Conservation (phyloP, 192 early-diverging fungal genomes). For the Entophlyctis luteolus region DNA sequence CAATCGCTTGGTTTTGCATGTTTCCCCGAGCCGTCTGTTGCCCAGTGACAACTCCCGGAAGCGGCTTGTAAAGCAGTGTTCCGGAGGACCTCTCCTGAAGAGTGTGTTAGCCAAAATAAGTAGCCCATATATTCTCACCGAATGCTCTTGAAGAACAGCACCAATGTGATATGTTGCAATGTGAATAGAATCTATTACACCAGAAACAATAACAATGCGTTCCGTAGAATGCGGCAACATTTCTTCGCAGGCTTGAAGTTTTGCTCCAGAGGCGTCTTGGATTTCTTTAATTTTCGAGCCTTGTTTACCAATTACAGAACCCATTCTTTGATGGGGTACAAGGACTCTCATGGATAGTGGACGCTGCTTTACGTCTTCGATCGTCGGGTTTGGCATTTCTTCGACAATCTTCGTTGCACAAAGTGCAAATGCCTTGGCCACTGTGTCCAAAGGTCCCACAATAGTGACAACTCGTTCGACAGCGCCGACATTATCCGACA, state of each 20-base stretch:
- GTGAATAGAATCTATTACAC: conserved; percentile 77
- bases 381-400: conserved; percentile 21
- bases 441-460: conserved; percentile 35
- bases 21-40: conserved; percentile 3
- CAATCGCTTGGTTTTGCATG: not conserved
- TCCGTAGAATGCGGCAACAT: conserved; percentile 91
- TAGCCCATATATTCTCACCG: no score
- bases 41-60: conserved; percentile 26
- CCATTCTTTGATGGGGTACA: conserved; percentile 84
- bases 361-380: conserved; percentile 43
- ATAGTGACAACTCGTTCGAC: conserved; percentile 69
- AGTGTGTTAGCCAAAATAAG: not conserved
- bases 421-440: conserved; percentile 70
- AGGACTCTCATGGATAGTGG: conserved; percentile 75
- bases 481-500: conserved; percentile 86
- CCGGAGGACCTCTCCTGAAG: conserved; percentile 12
- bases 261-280: conserved; percentile 82
- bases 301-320: conserved; percentile 85
- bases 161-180: conserved; percentile 64
- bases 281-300: conserved; percentile 94
- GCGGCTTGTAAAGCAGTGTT: conserved; percentile 33
- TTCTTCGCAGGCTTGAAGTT: conserved; percentile 84
- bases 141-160: conserved; percentile 26
- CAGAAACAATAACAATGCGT: conserved; percentile 83
- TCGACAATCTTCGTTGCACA: conserved; percentile 53